A percentile compares a stretch with the other conserved stretches of the same genome.
Conservation (phyloP, 768 basidiomycete genomes). For the Kwoniella heveanensis region DNA sequence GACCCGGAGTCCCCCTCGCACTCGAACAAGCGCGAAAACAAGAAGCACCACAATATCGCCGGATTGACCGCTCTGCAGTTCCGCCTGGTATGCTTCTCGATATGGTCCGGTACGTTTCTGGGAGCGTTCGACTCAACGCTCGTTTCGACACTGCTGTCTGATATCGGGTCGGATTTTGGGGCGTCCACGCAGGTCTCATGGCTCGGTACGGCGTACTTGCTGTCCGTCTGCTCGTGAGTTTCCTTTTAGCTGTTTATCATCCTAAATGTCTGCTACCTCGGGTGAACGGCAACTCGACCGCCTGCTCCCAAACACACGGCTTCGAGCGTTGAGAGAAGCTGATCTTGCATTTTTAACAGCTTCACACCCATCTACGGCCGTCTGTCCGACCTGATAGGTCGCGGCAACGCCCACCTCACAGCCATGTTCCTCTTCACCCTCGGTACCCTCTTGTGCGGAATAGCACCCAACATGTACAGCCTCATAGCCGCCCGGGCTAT, state of each 20-base stretch:
- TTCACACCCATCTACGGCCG: constrained; percentile 50
- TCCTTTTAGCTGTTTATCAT: too few species aligned
- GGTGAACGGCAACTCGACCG: too few species aligned
- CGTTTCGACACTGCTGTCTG: constrained; percentile 40
- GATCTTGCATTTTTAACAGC: neutral
- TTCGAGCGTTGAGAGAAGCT: neutral
- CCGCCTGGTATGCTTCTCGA: constrained; percentile 34
- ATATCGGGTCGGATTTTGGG: constrained; percentile 40
- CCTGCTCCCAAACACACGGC: too few species aligned
- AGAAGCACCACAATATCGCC: constrained; percentile 43
- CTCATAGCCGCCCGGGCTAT: constrained; percentile 38
- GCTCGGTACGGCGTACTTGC: constrained; percentile 50
- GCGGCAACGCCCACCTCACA: constrained; percentile 34
- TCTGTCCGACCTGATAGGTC: constrained; percentile 39
- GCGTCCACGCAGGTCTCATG: constrained; percentile 47
- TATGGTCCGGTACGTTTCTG: constrained; percentile 44
- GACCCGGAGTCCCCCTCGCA: neutral
- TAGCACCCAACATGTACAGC: constrained; percentile 38
- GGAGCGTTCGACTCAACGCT: constrained; percentile 40
- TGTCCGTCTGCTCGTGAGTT: constrained; percentile 38
- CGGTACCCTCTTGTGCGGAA: constrained; percentile 39
- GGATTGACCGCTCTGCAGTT: constrained; percentile 40
- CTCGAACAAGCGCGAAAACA: neutral
- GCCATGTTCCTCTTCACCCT: constrained; percentile 37
- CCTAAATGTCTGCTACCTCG: too few species aligned